phyloP scores from a whole-genome alignment of 2,329 filamentous ascomycete genomes.

The Aureobasidium leucospermi region DNA sequence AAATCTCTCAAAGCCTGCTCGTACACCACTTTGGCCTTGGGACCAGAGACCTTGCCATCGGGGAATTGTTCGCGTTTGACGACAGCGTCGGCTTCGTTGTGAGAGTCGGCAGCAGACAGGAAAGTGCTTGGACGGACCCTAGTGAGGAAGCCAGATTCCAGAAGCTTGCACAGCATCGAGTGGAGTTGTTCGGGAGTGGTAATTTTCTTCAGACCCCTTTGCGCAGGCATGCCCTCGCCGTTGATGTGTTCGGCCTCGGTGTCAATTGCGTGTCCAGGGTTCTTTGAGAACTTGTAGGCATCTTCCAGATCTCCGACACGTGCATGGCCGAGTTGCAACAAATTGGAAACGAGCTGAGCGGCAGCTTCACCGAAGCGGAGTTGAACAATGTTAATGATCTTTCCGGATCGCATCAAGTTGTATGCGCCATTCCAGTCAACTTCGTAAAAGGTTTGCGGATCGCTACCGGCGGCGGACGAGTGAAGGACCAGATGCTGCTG shows the following conservation, averaged over 20 bases:
- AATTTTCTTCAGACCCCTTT: constrained; percentile 24
- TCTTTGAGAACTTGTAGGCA: constrained; percentile 45
- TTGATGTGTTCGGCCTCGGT: constrained; percentile 20
- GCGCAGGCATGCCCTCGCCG: constrained; percentile 18
- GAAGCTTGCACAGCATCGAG: constrained; percentile 39
- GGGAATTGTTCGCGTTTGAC: constrained; percentile 49
- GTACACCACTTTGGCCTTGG: constrained; percentile 60
- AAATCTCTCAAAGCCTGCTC: constrained; percentile 50
- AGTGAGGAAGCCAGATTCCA: constrained; percentile 61
- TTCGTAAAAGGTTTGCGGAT: constrained; percentile 68
- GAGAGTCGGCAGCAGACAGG: constrained; percentile 49
- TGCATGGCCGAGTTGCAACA: constrained; percentile 72
- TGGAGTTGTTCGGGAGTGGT: constrained; percentile 34
- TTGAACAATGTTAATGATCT: constrained; percentile 70
- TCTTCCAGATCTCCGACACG: constrained; percentile 63
- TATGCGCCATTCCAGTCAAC: constrained; percentile 76
- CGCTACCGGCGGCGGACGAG: constrained; percentile 43
- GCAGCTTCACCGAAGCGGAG: constrained; percentile 67
- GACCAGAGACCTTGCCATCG: constrained; percentile 48
- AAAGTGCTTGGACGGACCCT: constrained; percentile 47
- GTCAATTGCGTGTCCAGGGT: constrained; percentile 26
- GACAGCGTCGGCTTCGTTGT: constrained; percentile 55
- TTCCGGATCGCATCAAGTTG: constrained; percentile 70
- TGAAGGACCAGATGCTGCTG: constrained; percentile 66
- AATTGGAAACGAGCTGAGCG: constrained; percentile 63